These are phyloP conservation scores for Pichia californica DNA, from an alignment of 805 yeast genomes.

Conservation along the genomic window DNA sequence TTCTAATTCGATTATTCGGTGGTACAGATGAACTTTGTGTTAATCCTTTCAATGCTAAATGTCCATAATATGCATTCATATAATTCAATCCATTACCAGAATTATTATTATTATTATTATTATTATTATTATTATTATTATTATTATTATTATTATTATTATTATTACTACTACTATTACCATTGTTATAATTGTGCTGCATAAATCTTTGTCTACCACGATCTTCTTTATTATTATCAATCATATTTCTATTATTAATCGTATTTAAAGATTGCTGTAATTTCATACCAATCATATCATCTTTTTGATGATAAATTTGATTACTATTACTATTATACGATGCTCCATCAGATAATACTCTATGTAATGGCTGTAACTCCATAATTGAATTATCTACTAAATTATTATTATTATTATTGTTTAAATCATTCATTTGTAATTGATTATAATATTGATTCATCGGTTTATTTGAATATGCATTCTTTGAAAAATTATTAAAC, in stretches of 20 bases:
- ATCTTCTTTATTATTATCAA: constrained; percentile 18
- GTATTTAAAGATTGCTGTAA: constrained; percentile 25
- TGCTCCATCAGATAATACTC: constrained; percentile 25
- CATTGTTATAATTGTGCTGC: constrained; percentile 5
- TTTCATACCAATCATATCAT: constrained; percentile 13
- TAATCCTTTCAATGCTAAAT: background rate
- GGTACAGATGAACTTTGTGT: constrained; percentile 12
- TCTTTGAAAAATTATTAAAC: constrained; percentile 9
- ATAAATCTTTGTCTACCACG: constrained; percentile 11
- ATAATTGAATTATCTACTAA: background rate
- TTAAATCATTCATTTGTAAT: background rate
- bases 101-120: background rate
- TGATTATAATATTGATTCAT: background rate
- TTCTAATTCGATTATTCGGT: constrained; percentile 11
- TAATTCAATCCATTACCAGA: background rate
- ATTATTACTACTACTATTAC: background rate
- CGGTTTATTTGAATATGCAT: background rate
- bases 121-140: background rate
- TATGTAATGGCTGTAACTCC: constrained; percentile 14
- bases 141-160: constrained; percentile 2
- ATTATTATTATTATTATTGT: background rate
- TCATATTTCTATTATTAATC: constrained; percentile 21
- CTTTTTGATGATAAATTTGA: too few species aligned
- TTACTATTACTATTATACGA: constrained; percentile 16
- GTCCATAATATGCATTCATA: too few species aligned